Conservation (phyloP, 176 grass and related monocot genomes). For the Oryza australiensis region DNA sequence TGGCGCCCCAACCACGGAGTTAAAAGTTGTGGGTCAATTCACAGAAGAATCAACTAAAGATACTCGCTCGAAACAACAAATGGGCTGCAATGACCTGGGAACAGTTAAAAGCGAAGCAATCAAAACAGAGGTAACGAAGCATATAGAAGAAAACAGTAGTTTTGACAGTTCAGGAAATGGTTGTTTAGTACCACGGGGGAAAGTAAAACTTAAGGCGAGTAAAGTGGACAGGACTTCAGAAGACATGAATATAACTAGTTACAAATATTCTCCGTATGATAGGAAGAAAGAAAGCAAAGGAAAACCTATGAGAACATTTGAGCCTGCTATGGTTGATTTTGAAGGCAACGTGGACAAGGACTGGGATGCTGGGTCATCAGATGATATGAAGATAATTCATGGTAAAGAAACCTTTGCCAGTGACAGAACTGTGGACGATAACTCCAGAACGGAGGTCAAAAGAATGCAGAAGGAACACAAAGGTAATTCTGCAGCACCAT, state of each 20-base stretch:
- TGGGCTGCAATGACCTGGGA: constrained; percentile 23
- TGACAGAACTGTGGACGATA: constrained; percentile 26
- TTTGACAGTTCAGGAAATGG: constrained; percentile 39
- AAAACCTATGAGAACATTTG: constrained; percentile 38
- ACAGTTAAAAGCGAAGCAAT: constrained; percentile 35
- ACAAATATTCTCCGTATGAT: constrained; percentile 40
- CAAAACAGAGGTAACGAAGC: constrained; percentile 40
- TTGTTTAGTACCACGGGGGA: constrained; percentile 7
- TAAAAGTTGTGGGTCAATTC: constrained; percentile 21
- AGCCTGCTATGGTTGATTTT: constrained; percentile 43
- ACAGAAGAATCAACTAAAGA: constrained; percentile 37
- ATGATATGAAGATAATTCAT: constrained; percentile 39
- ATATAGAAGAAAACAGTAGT: constrained; percentile 37
- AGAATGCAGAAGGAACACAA: constrained; percentile 43
- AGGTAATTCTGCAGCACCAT: constrained; percentile 25
- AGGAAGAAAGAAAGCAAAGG: constrained; percentile 52
- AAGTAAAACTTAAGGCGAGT: constrained; percentile 42
- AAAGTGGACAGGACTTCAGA: constrained; percentile 36
- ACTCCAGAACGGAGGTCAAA: constrained; percentile 37
- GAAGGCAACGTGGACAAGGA: constrained; percentile 43
- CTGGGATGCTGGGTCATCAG: constrained; percentile 32
- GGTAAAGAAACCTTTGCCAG: constrained; percentile 29
- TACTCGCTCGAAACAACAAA: constrained; percentile 9
- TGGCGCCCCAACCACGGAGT: neutral
- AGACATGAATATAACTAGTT: constrained; percentile 32